phyloP scores from a whole-genome alignment of 2,329 filamentous ascomycete species.

The Fusarium piperis region DNA sequence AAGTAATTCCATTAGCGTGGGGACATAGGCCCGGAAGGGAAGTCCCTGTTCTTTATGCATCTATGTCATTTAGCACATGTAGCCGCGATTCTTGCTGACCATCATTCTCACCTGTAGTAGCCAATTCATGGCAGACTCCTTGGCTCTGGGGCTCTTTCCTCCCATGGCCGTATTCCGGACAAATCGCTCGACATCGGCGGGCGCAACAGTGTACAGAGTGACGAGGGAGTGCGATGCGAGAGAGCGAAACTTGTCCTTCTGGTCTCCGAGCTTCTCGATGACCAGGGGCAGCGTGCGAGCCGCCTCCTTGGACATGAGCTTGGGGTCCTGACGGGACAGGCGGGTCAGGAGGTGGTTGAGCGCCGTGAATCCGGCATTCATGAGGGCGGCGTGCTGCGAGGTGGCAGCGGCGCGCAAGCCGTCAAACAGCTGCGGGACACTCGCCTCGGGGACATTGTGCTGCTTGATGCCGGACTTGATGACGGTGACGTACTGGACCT shows the following conservation, averaged over 20 bases:
- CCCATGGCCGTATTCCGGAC: slow-evolving; percentile 81
- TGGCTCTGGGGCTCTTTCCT: slow-evolving; percentile 84
- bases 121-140: slow-evolving; percentile 88
- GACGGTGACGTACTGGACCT: slow-evolving; percentile 75
- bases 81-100: neutral
- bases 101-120: slow-evolving; percentile 71
- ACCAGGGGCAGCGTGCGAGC: slow-evolving; percentile 77
- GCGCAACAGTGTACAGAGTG: slow-evolving; percentile 78
- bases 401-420: slow-evolving; percentile 78
- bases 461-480: slow-evolving; percentile 93
- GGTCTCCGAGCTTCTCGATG: slow-evolving; percentile 86
- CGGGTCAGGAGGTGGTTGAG: slow-evolving; percentile 89
- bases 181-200: slow-evolving; percentile 79
- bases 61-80: slow-evolving; percentile 51
- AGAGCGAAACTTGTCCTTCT: slow-evolving; percentile 83
- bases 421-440: slow-evolving; percentile 81
- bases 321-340: slow-evolving; percentile 84
- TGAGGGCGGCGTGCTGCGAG: slow-evolving; percentile 80
- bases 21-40: slow-evolving; percentile 85
- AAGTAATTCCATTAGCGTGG: slow-evolving; percentile 82
- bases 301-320: slow-evolving; percentile 75
- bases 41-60: slow-evolving; percentile 85
- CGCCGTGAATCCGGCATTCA: slow-evolving; percentile 86
- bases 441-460: slow-evolving; percentile 82
- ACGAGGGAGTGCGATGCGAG: slow-evolving; percentile 79